These are phyloP conservation scores for Xylariomycetidae sp. DNA, from an alignment of 2,329 filamentous ascomycete genomes.

Conservation along the genomic window DNA sequence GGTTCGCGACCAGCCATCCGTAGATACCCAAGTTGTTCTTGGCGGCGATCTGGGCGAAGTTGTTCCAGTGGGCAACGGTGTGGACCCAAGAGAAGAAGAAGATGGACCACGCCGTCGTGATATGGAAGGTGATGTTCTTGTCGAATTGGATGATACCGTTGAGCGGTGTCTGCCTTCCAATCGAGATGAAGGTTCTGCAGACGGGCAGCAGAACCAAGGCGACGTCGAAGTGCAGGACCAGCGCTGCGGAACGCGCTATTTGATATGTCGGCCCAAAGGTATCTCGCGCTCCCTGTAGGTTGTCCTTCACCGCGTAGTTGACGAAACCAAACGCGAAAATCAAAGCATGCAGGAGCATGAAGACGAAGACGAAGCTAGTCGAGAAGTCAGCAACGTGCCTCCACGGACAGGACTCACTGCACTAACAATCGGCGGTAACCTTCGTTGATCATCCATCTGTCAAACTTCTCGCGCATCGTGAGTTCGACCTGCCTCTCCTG, in stretches of 20 bases:
- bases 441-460: conserved; percentile 87
- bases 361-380: conserved; percentile 66
- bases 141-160: conserved; percentile 86
- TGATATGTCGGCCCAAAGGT: conserved; percentile 71
- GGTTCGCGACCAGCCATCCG: conserved; percentile 71
- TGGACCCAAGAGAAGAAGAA: conserved; percentile 85
- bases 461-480: conserved; percentile 64
- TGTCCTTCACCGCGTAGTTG: conserved; percentile 75
- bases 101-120: conserved; percentile 78
- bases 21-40: conserved; percentile 72
- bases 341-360: conserved; percentile 66
- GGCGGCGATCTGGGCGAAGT: conserved; percentile 69
- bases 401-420: conserved; percentile 8
- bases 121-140: conserved; percentile 87
- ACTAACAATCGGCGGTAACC: conserved; percentile 74
- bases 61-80: conserved; percentile 82
- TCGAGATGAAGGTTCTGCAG: conserved; percentile 77
- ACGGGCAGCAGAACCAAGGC: conserved; percentile 75
- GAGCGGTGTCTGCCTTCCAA: conserved; percentile 71
- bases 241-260: conserved; percentile 67
- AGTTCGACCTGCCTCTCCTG: conserved; percentile 65
- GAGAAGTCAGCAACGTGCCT: conserved; percentile 15
- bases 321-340: conserved; percentile 76
- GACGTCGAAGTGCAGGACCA: conserved; percentile 77
- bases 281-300: conserved; percentile 56